Percentiles rank a stretch among this genome's conserved stretches.
These are phyloP conservation scores for Anisodus acutangulus DNA, from an alignment of 257 asterid genomes.

Conservation along the genomic window DNA sequence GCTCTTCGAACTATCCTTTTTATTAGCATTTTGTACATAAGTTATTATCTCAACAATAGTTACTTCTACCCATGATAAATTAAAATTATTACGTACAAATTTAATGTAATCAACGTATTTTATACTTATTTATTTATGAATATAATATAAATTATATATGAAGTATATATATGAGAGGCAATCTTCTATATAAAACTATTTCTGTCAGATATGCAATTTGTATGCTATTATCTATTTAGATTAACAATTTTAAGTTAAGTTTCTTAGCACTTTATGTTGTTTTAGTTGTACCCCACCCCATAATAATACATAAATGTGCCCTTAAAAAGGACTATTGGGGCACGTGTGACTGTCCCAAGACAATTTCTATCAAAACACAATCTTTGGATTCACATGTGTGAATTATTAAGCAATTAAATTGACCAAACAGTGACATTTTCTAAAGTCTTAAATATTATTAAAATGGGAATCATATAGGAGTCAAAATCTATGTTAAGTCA, in stretches of 20 bases:
- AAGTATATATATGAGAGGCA: too few relatives aligned
- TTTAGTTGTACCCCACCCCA: constrained; percentile 2
- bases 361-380: neutral
- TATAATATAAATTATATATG: too few relatives aligned
- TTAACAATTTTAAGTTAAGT: neutral
- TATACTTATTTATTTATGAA: too few relatives aligned
- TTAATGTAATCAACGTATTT: too few relatives aligned
- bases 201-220: too few relatives aligned
- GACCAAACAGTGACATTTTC: neutral
- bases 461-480: neutral
- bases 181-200: too few relatives aligned
- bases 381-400: neutral
- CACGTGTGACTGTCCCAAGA: constrained; percentile 8
- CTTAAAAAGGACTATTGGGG: neutral
- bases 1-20: too few relatives aligned
- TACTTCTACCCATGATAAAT: too few relatives aligned
- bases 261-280: neutral
- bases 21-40: too few relatives aligned
- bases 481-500: neutral
- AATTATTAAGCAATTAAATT: neutral
- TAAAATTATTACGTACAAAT: too few relatives aligned
- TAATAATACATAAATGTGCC: constrained; percentile 3
- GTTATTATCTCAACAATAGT: too few relatives aligned
- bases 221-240: neutral
- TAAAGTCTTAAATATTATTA: neutral